A percentile compares a stretch with the other conserved stretches of the same genome.
Evolutionary conservation across 177 flowering plant species (phyloP).

Genomic region (Tripterygium wilfordii): DNA sequence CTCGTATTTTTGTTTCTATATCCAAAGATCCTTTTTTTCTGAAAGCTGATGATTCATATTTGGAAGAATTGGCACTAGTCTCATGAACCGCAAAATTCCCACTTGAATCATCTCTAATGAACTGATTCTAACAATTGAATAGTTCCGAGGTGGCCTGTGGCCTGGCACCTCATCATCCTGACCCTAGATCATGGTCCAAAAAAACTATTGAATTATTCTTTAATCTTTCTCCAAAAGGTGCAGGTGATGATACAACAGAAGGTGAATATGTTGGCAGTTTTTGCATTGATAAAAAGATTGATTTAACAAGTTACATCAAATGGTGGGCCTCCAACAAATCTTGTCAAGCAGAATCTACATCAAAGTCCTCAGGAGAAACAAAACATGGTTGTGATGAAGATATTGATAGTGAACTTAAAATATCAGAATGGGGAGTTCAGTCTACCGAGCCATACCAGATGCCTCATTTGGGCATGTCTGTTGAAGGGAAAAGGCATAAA

Average conservation of each 20-base stretch:
- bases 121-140: too few species aligned
- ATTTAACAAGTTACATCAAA: conserved; percentile 74
- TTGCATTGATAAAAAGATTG: conserved; percentile 77
- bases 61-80: too few species aligned
- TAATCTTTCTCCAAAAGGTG: conserved; percentile 21
- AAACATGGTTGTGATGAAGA: conserved; percentile 51
- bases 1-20: too few species aligned
- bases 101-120: too few species aligned
- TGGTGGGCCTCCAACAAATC: conserved; percentile 86
- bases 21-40: too few species aligned
- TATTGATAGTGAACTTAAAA: conserved; percentile 56
- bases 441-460: conserved; percentile 85
- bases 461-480: conserved; percentile 61
- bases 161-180: too few species aligned
- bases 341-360: conserved; percentile 40
- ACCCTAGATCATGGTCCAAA: too few species aligned
- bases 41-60: too few species aligned
- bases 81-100: too few species aligned
- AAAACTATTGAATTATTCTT: too few species aligned
- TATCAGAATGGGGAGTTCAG: conserved; percentile 44
- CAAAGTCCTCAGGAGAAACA: conserved; percentile 54
- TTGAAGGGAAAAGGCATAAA: conserved; percentile 29
- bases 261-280: conserved; percentile 55
- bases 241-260: conserved; percentile 67
- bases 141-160: too few species aligned